These are phyloP conservation scores for Lactarius hengduanensis DNA, from an alignment of 768 basidiomycete genomes.

Conservation along the genomic window DNA sequence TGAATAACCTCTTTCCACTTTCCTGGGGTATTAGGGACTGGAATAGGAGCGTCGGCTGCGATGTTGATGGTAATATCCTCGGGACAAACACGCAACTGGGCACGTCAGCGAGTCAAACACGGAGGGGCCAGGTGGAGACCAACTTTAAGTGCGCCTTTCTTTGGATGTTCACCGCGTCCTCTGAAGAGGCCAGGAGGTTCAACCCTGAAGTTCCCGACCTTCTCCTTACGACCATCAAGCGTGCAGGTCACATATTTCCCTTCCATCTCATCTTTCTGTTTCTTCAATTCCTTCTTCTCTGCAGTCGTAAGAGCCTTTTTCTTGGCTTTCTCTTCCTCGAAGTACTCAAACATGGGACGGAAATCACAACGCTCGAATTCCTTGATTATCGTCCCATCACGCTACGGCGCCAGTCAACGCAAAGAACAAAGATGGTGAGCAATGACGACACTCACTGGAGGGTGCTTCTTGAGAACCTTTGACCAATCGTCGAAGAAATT, in stretches of 20 bases:
- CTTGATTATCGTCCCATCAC: constrained; percentile 70
- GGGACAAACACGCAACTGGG: constrained; percentile 80
- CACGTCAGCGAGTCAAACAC: constrained; percentile 5
- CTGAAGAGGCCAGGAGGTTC: constrained; percentile 99
- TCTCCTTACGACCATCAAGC: constrained; percentile 97
- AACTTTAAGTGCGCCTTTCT: constrained; percentile 94
- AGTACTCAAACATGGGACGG: constrained; percentile 89
- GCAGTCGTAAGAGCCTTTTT: constrained; percentile 82
- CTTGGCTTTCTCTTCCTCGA: constrained; percentile 89
- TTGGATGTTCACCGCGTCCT: constrained; percentile 97
- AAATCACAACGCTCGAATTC: constrained; percentile 87
- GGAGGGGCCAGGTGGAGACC: background rate
- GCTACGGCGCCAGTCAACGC: constrained; percentile 40
- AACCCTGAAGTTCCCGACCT: constrained; percentile 95
- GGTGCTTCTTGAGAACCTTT: constrained; percentile 69
- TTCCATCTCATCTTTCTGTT: constrained; percentile 79
- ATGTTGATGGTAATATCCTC: constrained; percentile 98
- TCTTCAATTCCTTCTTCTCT: constrained; percentile 92
- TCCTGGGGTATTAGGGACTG: constrained; percentile 89
- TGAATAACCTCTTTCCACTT: constrained; percentile 87
- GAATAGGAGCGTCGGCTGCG: constrained; percentile 67
- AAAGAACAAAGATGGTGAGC: constrained; percentile 9
- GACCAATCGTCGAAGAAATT: constrained; percentile 96
- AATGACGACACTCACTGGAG: constrained; percentile 62
- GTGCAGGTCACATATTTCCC: constrained; percentile 80